Base-by-base conservation (phyloP, 140 eudicot species). In the Anethum foeniculum region DNA sequence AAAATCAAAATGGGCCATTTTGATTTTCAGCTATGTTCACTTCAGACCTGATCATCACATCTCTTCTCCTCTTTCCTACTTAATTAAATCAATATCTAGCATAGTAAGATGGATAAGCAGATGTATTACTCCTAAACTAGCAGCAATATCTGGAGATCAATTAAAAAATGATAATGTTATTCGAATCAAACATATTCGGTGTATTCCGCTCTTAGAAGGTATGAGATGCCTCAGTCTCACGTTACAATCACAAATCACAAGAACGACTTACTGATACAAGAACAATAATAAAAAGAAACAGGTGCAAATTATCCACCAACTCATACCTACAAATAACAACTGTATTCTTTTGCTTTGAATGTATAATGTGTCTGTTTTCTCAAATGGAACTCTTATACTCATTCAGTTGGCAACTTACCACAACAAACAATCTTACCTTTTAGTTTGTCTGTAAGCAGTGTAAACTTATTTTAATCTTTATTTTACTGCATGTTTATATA, bases 381-480 rank as follows among this genome's bases (percentile, higher is more conserved):
- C 58, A 16, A 52, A 52, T 3, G n/a, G 23, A 52, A 52, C 1
- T 51, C 23, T 52, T 4, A 1, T 18, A 52, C 60, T 52, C 58
- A 52, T 25, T 62, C 71, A 62, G 71, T 62, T 62, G 71, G 71
- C 71, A 62, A 62, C 71, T 62, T 25, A 11, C 36, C 36, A 77
- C 23, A 74, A 76, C 19, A 47, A 25, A 28, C 30, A 76, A 47
- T 28, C 51, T 54, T 58, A 23, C 58, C 52, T 44, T 28, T 68
- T 28, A 2, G 71, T 77, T 56, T 23, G 54, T 77, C 23, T 12
- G 38, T 21, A 19, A 36, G 46, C 27, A 71, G 7, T 71, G 76
- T 36, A 71, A 60, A 12, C 52, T 47, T 47, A 47, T 13, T 12
- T 69, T 11, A 3, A 3, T 6, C 65, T 56, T 0, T 6, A 7